Base-by-base conservation (phyloP, 805 yeast species). In the Sugiyamaella mastotermitis region DNA sequence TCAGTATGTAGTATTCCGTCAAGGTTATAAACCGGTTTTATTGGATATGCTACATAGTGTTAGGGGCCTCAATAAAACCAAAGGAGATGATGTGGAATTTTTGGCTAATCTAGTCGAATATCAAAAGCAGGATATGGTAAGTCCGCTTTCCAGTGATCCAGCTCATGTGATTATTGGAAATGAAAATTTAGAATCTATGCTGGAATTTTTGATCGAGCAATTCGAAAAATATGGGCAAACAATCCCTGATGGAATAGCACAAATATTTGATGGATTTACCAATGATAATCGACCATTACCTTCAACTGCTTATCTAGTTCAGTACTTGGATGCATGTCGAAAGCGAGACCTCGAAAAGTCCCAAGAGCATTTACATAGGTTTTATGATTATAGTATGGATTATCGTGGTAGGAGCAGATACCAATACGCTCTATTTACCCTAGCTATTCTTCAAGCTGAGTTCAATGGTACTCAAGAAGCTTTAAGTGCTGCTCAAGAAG, bases 401-500 rank as follows among this genome's bases (percentile, higher is more conserved):
- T 73, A 71, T 41, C 72, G 72, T 46, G 75, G 77, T 23, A 74
- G 75, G 40, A 68, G 72, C 31, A 77, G 76, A 47, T 84, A 83
- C 51, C 94, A 84, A 52, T 80, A 80, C 56, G 88, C 94, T 1
- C 62, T 85, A 22, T 65, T 84, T 14, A 78, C 83, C 2, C 61
- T 81, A 33, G 94, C 92, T 0, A 68, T 83, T 0, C 60, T 83
- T 28, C 86, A 84, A 47, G 78, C 80, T 16, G 73, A 72, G 36
- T 83, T 81, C 55, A 77, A 78, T 20, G 76, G 78, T 40, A 72
- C 72, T 45, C 69, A 69, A 9, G 80, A 80, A 42, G 94, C 95
- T 0, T 56, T 85, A 10, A 69, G 80, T 46, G 80, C 94, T 1
- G 82, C 86, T 6, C 85, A 82, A 45, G 96, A 87, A 56, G 92